A percentile compares a stretch with the other conserved stretches of the same genome.
These are phyloP conservation scores for Neonectria punicea DNA, from an alignment of 2,329 filamentous ascomycete species.

Conservation along the genomic window DNA sequence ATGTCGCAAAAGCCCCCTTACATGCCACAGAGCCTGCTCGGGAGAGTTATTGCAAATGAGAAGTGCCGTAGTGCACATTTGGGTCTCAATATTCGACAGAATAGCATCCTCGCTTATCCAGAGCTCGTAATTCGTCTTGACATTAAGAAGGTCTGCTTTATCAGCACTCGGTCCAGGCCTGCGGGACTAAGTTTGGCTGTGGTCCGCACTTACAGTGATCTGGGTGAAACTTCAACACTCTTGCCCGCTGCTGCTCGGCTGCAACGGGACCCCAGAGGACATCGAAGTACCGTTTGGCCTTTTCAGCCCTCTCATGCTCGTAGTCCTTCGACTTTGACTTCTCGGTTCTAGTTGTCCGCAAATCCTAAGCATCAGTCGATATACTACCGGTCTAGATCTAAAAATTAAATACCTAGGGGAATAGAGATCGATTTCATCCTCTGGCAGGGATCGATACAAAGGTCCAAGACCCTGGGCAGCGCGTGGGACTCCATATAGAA, in stretches of 20 bases:
- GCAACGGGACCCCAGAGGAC: too few relatives aligned
- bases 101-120: neutral
- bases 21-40: neutral
- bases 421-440: neutral
- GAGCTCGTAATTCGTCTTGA: neutral
- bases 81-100: neutral
- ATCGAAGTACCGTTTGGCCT: too few relatives aligned
- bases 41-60: neutral
- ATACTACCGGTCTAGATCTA: too few relatives aligned
- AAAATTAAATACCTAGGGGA: neutral
- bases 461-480: neutral
- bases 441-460: neutral
- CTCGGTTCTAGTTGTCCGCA: too few relatives aligned
- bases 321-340: too few relatives aligned
- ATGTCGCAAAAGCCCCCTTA: neutral
- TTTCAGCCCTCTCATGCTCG: too few relatives aligned
- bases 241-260: too few relatives aligned
- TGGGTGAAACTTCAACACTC: neutral
- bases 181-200: too few relatives aligned
- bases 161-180: too few relatives aligned
- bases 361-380: too few relatives aligned
- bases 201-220: neutral
- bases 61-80: neutral
- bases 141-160: neutral
- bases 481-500: neutral